Evolutionary conservation across 495 filamentous ascomycete species (phyloP).

Genomic region (Neurospora intermedia): DNA sequence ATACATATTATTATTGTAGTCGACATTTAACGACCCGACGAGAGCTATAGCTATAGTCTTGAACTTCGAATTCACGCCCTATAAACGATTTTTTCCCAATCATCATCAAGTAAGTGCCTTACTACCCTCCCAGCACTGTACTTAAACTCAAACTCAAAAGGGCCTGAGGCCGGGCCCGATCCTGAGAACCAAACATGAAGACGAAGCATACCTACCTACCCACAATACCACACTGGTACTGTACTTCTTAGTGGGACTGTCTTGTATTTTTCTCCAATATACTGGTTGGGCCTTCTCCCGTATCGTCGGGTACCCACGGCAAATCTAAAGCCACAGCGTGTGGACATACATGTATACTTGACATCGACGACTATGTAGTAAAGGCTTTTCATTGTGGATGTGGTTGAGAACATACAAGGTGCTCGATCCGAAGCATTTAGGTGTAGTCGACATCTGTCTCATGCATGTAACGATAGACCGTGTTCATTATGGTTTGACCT

Average conservation of each 20-base stretch:
- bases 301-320: no score
- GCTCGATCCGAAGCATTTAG: background rate
- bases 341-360: background rate
- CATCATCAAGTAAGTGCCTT: background rate
- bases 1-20: no score
- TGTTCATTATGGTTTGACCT: background rate
- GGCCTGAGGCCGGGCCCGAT: background rate
- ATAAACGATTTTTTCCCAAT: background rate
- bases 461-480: background rate
- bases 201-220: no score
- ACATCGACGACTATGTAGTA: background rate
- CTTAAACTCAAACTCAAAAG: background rate
- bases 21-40: no score
- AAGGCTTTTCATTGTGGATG: background rate
- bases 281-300: background rate
- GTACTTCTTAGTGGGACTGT: no score
- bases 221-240: no score
- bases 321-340: background rate
- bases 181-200: no score
- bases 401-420: background rate
- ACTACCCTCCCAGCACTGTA: background rate
- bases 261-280: no score
- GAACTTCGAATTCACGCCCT: background rate
- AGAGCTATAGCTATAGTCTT: no score
- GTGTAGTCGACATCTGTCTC: background rate